phyloP scores from a whole-genome alignment of 2,329 filamentous ascomycete species.

The Sclerotinia spermophila region DNA sequence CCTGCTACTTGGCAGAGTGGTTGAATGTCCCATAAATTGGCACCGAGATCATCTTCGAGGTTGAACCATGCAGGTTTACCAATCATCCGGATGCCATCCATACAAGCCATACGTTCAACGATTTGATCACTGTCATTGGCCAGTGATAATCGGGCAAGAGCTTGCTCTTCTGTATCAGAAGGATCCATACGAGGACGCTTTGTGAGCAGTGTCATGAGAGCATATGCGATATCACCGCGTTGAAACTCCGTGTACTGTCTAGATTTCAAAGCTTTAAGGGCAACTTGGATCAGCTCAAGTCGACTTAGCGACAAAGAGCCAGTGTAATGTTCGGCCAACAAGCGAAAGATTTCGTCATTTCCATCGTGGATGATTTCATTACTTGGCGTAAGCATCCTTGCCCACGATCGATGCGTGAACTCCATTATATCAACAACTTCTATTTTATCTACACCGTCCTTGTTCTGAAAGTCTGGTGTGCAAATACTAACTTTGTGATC shows the following conservation, averaged over 20 bases:
- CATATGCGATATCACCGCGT: constrained; percentile 36
- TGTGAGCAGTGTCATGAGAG: constrained; percentile 36
- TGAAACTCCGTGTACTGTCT: constrained; percentile 17
- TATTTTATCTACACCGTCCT: constrained; percentile 6
- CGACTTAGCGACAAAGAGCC: constrained; percentile 14
- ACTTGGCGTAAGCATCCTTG: neutral
- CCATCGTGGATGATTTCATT: constrained; percentile 10
- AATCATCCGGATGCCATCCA: constrained; percentile 12
- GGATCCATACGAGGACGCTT: constrained; percentile 31
- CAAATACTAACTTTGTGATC: constrained; percentile 18
- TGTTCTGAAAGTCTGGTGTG: neutral
- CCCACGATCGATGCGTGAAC: constrained; percentile 20
- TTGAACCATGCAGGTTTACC: constrained; percentile 27
- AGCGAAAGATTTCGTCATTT: constrained; percentile 18
- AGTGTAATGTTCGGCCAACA: constrained; percentile 17
- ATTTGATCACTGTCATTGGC: constrained; percentile 37
- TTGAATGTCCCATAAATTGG: constrained; percentile 37
- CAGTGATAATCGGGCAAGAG: constrained; percentile 36
- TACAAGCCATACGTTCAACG: constrained; percentile 36
- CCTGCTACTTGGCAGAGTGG: constrained; percentile 37
- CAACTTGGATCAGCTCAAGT: constrained; percentile 17
- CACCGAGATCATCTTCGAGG: constrained; percentile 30
- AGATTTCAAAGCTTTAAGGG: constrained; percentile 15
- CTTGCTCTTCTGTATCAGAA: constrained; percentile 35
- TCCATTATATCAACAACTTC: constrained; percentile 21